Conservation (phyloP, 2,329 filamentous ascomycete species). For the Neofusicoccum laricinum region DNA sequence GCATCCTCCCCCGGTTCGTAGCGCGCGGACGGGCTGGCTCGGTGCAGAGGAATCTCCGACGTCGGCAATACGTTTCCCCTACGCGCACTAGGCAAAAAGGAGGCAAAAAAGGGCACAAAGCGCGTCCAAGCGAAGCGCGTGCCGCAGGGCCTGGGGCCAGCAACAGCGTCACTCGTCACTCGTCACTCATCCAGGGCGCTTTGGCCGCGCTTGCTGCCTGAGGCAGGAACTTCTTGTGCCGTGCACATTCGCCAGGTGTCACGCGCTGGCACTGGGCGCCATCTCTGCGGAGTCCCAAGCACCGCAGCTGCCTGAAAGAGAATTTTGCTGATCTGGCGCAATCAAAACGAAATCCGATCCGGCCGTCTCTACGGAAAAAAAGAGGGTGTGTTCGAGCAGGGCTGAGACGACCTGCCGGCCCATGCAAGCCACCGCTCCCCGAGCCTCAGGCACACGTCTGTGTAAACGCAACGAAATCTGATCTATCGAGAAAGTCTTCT, state of each 20-base stretch:
- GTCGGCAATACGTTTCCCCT: not conserved
- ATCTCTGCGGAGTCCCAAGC: not conserved
- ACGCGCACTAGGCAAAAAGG: too few relatives aligned
- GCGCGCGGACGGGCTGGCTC: slow-evolving; percentile 9
- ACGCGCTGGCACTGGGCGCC: not conserved
- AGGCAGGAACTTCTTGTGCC: not conserved
- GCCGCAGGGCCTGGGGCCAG: not conserved
- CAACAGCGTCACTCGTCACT: not conserved
- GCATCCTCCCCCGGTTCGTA: slow-evolving; percentile 15
- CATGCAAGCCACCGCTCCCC: not conserved
- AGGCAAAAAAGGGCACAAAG: not conserved
- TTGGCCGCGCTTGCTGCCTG: not conserved
- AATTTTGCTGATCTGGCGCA: not conserved
- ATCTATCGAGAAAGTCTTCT: not conserved
- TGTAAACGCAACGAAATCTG: not conserved
- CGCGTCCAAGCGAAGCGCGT: slow-evolving; percentile 1
- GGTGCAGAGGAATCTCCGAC: slow-evolving; percentile 18
- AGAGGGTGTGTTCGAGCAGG: not conserved
- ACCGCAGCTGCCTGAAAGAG: not conserved
- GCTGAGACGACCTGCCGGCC: too few relatives aligned
- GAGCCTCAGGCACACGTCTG: not conserved
- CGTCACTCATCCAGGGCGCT: not conserved
- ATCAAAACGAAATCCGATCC: not conserved
- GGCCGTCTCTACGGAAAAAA: not conserved
- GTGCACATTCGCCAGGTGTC: not conserved